Evolutionary conservation across 2,329 filamentous ascomycete genomes (phyloP).

Genomic region (Ceratocystis destructans): DNA sequence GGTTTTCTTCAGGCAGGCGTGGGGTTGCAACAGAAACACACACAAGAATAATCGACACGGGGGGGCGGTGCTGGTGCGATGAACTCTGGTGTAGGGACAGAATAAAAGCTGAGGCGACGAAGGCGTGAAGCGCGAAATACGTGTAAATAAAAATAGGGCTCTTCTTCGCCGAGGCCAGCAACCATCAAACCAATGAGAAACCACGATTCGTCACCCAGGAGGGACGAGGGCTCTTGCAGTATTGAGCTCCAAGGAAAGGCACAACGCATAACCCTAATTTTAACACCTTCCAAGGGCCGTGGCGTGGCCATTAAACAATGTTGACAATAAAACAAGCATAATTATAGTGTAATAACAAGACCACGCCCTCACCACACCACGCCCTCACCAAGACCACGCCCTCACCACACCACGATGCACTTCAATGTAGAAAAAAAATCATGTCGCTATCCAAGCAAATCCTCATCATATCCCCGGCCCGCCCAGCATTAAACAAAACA

Average conservation of each 20-base stretch:
- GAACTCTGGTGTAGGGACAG: neutral
- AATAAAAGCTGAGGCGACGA: neutral
- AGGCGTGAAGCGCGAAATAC: neutral
- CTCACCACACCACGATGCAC: too few relatives aligned
- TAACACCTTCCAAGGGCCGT: neutral
- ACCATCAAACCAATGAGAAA: neutral
- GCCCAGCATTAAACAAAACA: slow-evolving; percentile 36
- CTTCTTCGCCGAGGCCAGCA: neutral
- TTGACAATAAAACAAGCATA: neutral
- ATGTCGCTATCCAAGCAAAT: neutral
- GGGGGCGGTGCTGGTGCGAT: neutral
- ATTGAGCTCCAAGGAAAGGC: neutral
- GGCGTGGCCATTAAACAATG: neutral
- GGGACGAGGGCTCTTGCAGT: neutral
- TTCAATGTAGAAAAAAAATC: too few relatives aligned
- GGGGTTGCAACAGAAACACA: neutral
- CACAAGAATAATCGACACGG: neutral
- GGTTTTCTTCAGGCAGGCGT: neutral
- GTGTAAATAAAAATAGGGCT: neutral
- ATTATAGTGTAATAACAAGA: neutral
- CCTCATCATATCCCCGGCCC: neutral
- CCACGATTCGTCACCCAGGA: neutral
- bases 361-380: too few relatives aligned
- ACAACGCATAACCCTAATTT: neutral
- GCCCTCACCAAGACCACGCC: too few relatives aligned